Conservation (phyloP, 345 rosid genomes). For the Eutrema yunnanense region DNA sequence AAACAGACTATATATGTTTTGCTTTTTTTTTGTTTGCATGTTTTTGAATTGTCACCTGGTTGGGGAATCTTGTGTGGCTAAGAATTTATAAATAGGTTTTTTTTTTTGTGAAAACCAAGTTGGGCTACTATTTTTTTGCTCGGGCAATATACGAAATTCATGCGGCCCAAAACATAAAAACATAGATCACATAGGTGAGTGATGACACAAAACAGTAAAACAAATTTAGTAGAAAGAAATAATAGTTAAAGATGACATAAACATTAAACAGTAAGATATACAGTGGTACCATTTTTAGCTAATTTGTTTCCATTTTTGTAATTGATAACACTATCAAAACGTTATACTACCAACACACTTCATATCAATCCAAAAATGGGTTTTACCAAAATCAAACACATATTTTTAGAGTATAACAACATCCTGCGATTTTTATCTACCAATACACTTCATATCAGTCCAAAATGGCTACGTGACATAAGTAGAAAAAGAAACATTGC, state of each 20-base stretch:
- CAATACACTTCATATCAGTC: constrained; percentile 6
- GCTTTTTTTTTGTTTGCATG: not conserved
- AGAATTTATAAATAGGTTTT: not conserved
- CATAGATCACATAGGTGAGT: too few species aligned
- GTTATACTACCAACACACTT: not conserved
- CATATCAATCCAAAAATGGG: not conserved
- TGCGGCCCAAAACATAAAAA: not conserved
- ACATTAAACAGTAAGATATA: too few species aligned
- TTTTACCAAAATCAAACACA: not conserved
- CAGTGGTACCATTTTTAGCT: too few species aligned
- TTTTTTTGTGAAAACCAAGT: not conserved
- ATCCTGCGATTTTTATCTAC: not conserved
- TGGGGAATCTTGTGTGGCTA: not conserved
- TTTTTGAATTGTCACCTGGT: not conserved
- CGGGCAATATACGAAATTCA: not conserved
- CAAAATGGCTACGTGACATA: constrained; percentile 14
- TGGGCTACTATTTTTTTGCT: not conserved
- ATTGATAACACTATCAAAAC: not conserved
- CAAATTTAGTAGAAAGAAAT: too few species aligned
- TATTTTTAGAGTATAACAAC: not conserved
- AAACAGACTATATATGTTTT: not conserved
- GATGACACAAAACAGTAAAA: too few species aligned
- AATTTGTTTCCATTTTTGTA: not conserved
- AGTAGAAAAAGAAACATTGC: not conserved
- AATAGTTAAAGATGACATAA: too few species aligned